phyloP scores from a whole-genome alignment of 495 filamentous ascomycete genomes.

The Geopyxis carbonaria region DNA sequence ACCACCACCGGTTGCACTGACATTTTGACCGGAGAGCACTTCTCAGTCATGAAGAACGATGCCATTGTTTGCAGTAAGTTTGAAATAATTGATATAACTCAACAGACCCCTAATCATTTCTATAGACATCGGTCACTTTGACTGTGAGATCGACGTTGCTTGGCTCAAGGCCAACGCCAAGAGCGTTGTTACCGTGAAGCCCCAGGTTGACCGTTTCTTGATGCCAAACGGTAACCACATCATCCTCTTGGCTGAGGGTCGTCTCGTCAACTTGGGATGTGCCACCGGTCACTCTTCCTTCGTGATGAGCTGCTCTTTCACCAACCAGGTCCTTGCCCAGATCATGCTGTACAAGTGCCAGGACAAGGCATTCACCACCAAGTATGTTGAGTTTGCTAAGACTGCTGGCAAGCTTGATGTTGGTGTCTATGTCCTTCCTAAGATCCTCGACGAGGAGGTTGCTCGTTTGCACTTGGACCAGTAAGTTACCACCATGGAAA shows the following conservation, averaged over 20 bases:
- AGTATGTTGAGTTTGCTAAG: constrained; percentile 93
- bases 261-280: constrained; percentile 97
- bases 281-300: constrained; percentile 98
- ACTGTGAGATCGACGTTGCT: constrained; percentile 98
- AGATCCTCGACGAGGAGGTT: constrained; percentile 97
- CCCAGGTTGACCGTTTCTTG: constrained; percentile 93
- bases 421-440: constrained; percentile 92
- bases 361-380: constrained; percentile 70
- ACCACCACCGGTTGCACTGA: constrained; percentile 98
- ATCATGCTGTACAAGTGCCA: constrained; percentile 93
- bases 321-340: constrained; percentile 98
- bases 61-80: constrained; percentile 95
- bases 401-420: constrained; percentile 66
- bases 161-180: constrained; percentile 95
- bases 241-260: constrained; percentile 94
- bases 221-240: constrained; percentile 91
- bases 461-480: constrained; percentile 82
- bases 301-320: constrained; percentile 99
- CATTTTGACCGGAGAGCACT: constrained; percentile 81
- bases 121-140: constrained; percentile 95
- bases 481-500: too few species aligned
- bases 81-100: neutral
- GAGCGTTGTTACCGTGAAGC: constrained; percentile 96
- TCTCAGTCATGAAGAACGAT: constrained; percentile 94
- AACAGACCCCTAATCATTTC: neutral